Evolutionary conservation across 2,329 filamentous ascomycete genomes (phyloP).

Genomic region (Tetracladium maxilliforme): DNA sequence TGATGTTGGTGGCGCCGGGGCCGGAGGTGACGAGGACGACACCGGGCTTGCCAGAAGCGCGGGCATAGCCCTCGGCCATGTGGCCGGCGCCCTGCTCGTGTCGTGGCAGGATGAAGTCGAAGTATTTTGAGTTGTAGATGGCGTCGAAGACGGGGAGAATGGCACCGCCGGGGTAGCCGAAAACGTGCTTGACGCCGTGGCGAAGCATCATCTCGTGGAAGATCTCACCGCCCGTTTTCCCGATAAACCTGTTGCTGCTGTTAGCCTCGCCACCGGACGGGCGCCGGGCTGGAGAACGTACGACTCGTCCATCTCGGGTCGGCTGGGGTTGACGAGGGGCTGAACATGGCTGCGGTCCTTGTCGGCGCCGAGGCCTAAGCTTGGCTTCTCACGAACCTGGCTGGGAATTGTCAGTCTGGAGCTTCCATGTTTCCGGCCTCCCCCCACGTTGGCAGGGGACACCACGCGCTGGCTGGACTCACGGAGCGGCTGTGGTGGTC

Average conservation of each 20-base stretch:
- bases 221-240: conserved; percentile 89
- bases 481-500: conserved; percentile 36
- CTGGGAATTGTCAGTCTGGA: conserved; percentile 18
- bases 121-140: conserved; percentile 95
- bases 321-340: conserved; percentile 45
- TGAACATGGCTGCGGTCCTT: conserved; percentile 47
- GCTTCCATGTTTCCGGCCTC: conserved; percentile 1
- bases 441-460: conserved; percentile 10
- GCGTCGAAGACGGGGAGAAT: conserved; percentile 97
- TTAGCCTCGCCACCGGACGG: conserved; percentile 5
- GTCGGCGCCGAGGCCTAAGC: conserved; percentile 42
- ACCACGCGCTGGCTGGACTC: conserved; percentile 20
- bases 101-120: conserved; percentile 87
- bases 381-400: conserved; percentile 42
- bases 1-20: conserved; percentile 88
- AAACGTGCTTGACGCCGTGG: conserved; percentile 84
- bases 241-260: conserved; percentile 54
- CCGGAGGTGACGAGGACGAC: conserved; percentile 95
- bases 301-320: conserved; percentile 65
- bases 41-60: conserved; percentile 83
- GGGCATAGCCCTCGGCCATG: conserved; percentile 95
- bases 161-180: conserved; percentile 85
- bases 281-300: conserved; percentile 28
- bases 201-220: conserved; percentile 99
- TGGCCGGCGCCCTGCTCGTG: conserved; percentile 97